These are phyloP conservation scores for Nicotiana tomentosiformis DNA, from an alignment of 257 asterid genomes.

Conservation along the genomic window DNA sequence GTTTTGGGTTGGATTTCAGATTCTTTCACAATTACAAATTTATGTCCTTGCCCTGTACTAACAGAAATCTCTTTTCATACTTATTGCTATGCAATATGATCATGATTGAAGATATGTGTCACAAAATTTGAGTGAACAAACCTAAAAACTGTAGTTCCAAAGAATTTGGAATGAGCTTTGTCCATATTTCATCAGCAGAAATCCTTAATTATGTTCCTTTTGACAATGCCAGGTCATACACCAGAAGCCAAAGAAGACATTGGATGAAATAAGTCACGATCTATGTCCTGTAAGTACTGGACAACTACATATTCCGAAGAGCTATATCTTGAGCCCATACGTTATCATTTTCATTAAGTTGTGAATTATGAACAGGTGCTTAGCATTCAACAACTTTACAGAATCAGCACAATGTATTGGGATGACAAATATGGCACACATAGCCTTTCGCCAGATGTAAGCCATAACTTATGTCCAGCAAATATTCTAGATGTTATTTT, in stretches of 20 bases:
- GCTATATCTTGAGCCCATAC: neutral
- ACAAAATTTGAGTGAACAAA: neutral
- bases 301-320: neutral
- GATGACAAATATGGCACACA: constrained; percentile 99
- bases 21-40: neutral
- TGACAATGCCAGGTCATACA: constrained; percentile 74
- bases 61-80: neutral
- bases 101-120: neutral
- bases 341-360: constrained; percentile 8
- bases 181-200: neutral
- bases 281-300: constrained; percentile 80
- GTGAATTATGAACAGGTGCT: constrained; percentile 52
- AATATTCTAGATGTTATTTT: neutral
- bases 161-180: neutral
- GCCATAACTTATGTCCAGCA: constrained; percentile 12
- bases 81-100: neutral
- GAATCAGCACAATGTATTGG: constrained; percentile 99
- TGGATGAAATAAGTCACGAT: constrained; percentile 96
- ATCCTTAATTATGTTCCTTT: constrained; percentile 8
- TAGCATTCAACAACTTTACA: constrained; percentile 92
- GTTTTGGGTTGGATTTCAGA: no score
- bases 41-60: neutral
- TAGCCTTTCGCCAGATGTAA: constrained; percentile 89
- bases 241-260: constrained; percentile 94
- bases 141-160: neutral